phyloP scores from a whole-genome alignment of 495 filamentous ascomycete genomes.

The Penicillium parvum region DNA sequence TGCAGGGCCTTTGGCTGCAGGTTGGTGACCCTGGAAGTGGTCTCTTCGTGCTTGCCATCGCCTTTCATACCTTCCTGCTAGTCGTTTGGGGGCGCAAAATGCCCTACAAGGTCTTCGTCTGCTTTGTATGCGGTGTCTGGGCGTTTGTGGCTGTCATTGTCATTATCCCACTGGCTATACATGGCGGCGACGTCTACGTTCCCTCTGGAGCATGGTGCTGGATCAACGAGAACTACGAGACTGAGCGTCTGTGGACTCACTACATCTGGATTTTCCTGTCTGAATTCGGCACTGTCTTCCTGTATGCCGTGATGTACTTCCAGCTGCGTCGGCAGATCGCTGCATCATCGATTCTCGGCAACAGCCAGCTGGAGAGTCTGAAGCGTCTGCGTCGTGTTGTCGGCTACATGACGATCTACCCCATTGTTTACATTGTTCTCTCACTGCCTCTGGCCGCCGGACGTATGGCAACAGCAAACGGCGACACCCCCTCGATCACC shows the following conservation, averaged over 20 bases:
- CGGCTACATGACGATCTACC: slow-evolving; percentile 71
- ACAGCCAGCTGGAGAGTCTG: slow-evolving; percentile 36
- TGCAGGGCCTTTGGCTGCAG: slow-evolving; percentile 68
- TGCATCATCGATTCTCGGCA: slow-evolving; percentile 36
- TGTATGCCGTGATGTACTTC: slow-evolving; percentile 64
- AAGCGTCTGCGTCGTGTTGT: slow-evolving; percentile 47
- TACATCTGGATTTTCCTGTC: slow-evolving; percentile 77
- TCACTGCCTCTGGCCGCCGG: slow-evolving; percentile 67
- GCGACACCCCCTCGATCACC: slow-evolving; percentile 45
- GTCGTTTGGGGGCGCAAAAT: slow-evolving; percentile 57
- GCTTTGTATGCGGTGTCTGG: slow-evolving; percentile 52
- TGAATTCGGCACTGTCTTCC: slow-evolving; percentile 57
- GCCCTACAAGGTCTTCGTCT: slow-evolving; percentile 49
- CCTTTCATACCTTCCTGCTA: slow-evolving; percentile 62
- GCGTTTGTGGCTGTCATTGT: slow-evolving; percentile 54
- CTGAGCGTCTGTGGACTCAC: slow-evolving; percentile 64
- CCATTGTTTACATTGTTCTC: slow-evolving; percentile 66
- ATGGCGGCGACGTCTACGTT: slow-evolving; percentile 57
- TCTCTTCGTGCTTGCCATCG: slow-evolving; percentile 66
- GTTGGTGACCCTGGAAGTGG: slow-evolving; percentile 67
- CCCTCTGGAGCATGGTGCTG: slow-evolving; percentile 69
- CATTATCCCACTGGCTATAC: slow-evolving; percentile 47
- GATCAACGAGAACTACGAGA: slow-evolving; percentile 58
- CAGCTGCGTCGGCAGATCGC: slow-evolving; percentile 48
- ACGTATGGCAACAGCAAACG: slow-evolving; percentile 61